phyloP scores from a whole-genome alignment of 352 stramenopile species.

The Pythium plurisporium region DNA sequence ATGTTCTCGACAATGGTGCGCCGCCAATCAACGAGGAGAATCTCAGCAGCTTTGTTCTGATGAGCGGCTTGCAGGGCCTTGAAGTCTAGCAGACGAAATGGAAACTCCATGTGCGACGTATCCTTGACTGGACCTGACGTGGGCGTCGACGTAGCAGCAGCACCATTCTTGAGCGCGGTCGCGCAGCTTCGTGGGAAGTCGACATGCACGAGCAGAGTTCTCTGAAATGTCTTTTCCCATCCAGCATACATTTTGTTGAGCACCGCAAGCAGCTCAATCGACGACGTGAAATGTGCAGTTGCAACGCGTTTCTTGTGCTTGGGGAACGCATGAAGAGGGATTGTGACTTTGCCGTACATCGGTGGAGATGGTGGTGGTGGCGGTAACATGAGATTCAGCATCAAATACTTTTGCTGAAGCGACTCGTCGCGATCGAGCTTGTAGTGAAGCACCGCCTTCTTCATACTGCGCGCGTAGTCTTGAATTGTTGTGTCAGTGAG shows the following conservation, averaged over 20 bases:
- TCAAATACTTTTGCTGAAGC: slow-evolving; percentile 65
- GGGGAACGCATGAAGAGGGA: slow-evolving; percentile 66
- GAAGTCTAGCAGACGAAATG: slow-evolving; percentile 86
- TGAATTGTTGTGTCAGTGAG: slow-evolving; percentile 89
- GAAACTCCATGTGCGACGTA: slow-evolving; percentile 51
- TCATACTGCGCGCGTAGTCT: slow-evolving; percentile 90
- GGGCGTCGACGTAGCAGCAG: not conserved
- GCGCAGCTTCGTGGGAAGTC: slow-evolving; percentile 28
- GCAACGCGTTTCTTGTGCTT: slow-evolving; percentile 48
- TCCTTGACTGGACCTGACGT: slow-evolving; percentile 21
- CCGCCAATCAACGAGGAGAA: slow-evolving; percentile 84
- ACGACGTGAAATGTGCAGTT: slow-evolving; percentile 50
- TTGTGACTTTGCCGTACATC: slow-evolving; percentile 72
- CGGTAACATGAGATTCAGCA: slow-evolving; percentile 58
- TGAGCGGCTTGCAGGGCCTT: slow-evolving; percentile 67
- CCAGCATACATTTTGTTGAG: slow-evolving; percentile 86
- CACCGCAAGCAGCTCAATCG: slow-evolving; percentile 60
- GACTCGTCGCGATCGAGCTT: slow-evolving; percentile 42
- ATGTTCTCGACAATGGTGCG: slow-evolving; percentile 89
- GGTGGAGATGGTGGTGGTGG: slow-evolving; percentile 23
- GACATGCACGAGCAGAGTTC: slow-evolving; percentile 60
- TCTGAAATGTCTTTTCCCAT: slow-evolving; percentile 88
- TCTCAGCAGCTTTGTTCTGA: slow-evolving; percentile 71
- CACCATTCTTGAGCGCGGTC: not conserved
- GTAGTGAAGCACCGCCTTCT: slow-evolving; percentile 83